phyloP scores from a whole-genome alignment of 129 eudicot genomes.

The Artemisia tridentata region DNA sequence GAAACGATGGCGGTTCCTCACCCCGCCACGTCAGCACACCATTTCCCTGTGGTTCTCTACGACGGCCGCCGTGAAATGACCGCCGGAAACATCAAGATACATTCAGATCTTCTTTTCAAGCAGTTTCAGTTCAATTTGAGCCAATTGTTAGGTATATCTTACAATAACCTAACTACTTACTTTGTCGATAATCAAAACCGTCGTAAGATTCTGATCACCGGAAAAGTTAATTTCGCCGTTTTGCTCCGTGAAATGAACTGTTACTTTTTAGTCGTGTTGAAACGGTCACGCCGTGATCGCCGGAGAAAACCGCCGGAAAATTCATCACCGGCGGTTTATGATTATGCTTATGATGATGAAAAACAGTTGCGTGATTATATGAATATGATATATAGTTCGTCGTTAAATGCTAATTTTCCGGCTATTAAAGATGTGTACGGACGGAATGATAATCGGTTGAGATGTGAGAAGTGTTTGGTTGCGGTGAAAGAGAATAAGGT shows the following conservation, averaged over 20 bases:
- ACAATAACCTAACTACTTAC: constrained; percentile 61
- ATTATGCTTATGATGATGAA: constrained; percentile 12
- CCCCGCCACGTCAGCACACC: constrained; percentile 7
- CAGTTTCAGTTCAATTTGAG: constrained; percentile 46
- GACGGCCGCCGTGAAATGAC: constrained; percentile 67
- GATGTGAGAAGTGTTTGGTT: constrained; percentile 44
- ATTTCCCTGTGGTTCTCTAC: constrained; percentile 50
- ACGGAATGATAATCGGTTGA: neutral
- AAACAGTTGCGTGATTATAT: neutral
- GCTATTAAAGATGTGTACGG: constrained; percentile 21
- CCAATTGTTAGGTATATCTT: constrained; percentile 62
- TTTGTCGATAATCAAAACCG: constrained; percentile 44
- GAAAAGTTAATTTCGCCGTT: constrained; percentile 52
- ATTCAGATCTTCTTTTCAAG: constrained; percentile 49
- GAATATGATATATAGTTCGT: constrained; percentile 12
- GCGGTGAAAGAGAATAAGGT: constrained; percentile 20
- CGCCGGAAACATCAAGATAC: constrained; percentile 43
- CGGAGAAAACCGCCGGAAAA: constrained; percentile 47
- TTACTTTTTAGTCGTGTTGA: constrained; percentile 55
- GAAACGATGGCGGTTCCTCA: constrained; percentile 23
- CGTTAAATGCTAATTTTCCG: constrained; percentile 21
- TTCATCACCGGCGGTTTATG: constrained; percentile 25
- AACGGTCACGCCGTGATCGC: constrained; percentile 53
- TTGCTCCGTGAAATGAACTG: constrained; percentile 37
- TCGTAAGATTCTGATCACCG: constrained; percentile 60